These are phyloP conservation scores for Saccharomyces hybrid DNA, from an alignment of 1,139 yeast genomes.

Conservation along the genomic window DNA sequence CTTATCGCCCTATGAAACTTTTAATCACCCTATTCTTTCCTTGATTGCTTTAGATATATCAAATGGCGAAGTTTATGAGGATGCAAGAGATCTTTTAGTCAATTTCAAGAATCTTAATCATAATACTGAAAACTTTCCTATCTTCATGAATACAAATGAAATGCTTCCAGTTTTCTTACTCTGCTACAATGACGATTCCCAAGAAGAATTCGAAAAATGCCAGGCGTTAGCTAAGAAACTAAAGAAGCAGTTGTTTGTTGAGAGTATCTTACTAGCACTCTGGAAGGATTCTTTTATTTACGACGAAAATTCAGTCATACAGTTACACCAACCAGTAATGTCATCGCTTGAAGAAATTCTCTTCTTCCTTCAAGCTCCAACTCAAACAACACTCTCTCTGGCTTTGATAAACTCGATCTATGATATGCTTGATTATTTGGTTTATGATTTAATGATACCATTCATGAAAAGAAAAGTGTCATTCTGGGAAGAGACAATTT, in stretches of 20 bases:
- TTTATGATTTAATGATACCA: conserved; percentile 27
- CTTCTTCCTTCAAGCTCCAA: conserved; percentile 64
- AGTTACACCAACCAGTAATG: conserved; percentile 35
- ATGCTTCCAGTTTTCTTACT: conserved; percentile 40
- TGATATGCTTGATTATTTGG: conserved; percentile 21
- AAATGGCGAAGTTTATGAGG: conserved; percentile 35
- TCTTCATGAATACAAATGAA: conserved; percentile 52
- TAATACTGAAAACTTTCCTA: conserved; percentile 38
- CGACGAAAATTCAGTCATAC: conserved; percentile 13
- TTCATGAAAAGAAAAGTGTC: conserved; percentile 46
- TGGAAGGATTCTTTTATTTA: conserved; percentile 15
- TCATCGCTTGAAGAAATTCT: conserved; percentile 54
- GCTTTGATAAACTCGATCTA: conserved; percentile 21
- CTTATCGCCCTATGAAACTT: conserved; percentile 76
- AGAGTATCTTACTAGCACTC: conserved; percentile 30
- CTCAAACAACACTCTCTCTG: conserved; percentile 15
- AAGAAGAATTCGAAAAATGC: conserved; percentile 27
- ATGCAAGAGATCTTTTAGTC: conserved; percentile 48
- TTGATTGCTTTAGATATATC: conserved; percentile 48
- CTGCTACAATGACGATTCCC: conserved; percentile 27
- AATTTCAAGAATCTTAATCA: conserved; percentile 38
- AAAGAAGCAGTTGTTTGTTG: conserved; percentile 35
- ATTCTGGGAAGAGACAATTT: conserved; percentile 74
- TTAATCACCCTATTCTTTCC: conserved; percentile 83
- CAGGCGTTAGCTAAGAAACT: conserved; percentile 29